These are phyloP conservation scores for Dioscorea dumetorum DNA, from an alignment of 106 monocot species.

Conservation along the genomic window DNA sequence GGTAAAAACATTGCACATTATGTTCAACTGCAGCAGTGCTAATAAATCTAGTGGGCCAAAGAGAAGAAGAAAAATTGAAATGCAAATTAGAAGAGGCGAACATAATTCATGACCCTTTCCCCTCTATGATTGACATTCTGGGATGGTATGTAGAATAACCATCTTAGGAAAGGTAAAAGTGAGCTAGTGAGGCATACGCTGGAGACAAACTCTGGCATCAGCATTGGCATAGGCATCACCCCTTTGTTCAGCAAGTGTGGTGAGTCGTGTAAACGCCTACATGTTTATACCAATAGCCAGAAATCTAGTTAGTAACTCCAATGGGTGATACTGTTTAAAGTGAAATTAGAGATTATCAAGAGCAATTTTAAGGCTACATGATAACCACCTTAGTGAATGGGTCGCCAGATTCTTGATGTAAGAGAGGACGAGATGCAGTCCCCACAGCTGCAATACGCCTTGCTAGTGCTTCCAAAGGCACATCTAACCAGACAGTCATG, in stretches of 20 bases:
- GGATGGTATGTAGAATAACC: neutral
- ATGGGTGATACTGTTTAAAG: no score
- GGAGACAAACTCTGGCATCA: conserved; percentile 56
- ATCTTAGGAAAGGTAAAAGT: neutral
- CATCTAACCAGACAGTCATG: conserved; percentile 90
- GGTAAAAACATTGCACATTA: neutral
- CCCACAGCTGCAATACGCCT: conserved; percentile 93
- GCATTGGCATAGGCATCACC: conserved; percentile 72
- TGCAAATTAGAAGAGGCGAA: neutral
- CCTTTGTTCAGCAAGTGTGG: conserved; percentile 39
- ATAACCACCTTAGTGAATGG: conserved; percentile 70
- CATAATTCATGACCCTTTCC: neutral
- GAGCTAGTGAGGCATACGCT: conserved; percentile 27
- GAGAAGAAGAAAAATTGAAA: neutral
- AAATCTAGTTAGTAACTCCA: neutral
- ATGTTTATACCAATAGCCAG: neutral
- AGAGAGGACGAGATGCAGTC: conserved; percentile 87
- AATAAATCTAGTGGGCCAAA: neutral
- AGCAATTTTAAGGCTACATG: no score
- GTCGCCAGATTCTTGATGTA: conserved; percentile 81
- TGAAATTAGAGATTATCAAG: no score
- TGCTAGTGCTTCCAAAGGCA: conserved; percentile 92
- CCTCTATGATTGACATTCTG: no score
- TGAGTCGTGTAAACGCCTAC: conserved; percentile 52
- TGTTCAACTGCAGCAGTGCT: neutral